Evolutionary conservation across 2,329 filamentous ascomycete genomes (phyloP).

Genomic region (Mycosphaerelloides madeirae): DNA sequence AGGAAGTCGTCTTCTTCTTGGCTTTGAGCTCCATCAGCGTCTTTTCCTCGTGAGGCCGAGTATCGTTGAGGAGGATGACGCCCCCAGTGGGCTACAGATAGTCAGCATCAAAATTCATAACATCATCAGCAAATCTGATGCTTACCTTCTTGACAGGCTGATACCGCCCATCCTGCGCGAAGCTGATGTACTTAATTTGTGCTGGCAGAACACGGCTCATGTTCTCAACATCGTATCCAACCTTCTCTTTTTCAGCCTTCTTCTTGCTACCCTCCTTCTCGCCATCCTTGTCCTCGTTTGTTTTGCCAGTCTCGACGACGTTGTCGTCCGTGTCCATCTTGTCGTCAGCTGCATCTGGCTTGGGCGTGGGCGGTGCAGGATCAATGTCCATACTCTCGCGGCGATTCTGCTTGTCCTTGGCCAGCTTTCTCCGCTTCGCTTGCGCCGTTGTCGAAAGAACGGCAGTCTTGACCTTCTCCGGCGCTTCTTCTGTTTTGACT

Average conservation of each 20-base stretch:
- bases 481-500: slow-evolving; percentile 88
- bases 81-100: slow-evolving; percentile 74
- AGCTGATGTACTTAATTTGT: slow-evolving; percentile 93
- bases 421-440: slow-evolving; percentile 88
- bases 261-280: slow-evolving; percentile 68
- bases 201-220: slow-evolving; percentile 90
- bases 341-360: slow-evolving; percentile 57
- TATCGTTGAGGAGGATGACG: slow-evolving; percentile 85
- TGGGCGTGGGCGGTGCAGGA: slow-evolving; percentile 68
- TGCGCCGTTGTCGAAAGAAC: slow-evolving; percentile 95
- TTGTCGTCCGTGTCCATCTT: slow-evolving; percentile 73
- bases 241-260: slow-evolving; percentile 91
- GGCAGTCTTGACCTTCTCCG: slow-evolving; percentile 89
- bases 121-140: background rate
- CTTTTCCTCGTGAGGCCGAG: slow-evolving; percentile 71
- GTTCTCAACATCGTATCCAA: slow-evolving; percentile 93
- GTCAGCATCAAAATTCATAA: slow-evolving; percentile 37
- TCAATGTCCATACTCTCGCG: slow-evolving; percentile 96
- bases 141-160: slow-evolving; percentile 86
- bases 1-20: slow-evolving; percentile 62
- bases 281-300: slow-evolving; percentile 43
- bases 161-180: slow-evolving; percentile 76
- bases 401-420: slow-evolving; percentile 84
- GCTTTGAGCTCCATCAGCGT: slow-evolving; percentile 84
- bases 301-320: slow-evolving; percentile 38